Conservation (phyloP, 1,284 basidiomycete genomes). For the Phylloporus sp. region DNA sequence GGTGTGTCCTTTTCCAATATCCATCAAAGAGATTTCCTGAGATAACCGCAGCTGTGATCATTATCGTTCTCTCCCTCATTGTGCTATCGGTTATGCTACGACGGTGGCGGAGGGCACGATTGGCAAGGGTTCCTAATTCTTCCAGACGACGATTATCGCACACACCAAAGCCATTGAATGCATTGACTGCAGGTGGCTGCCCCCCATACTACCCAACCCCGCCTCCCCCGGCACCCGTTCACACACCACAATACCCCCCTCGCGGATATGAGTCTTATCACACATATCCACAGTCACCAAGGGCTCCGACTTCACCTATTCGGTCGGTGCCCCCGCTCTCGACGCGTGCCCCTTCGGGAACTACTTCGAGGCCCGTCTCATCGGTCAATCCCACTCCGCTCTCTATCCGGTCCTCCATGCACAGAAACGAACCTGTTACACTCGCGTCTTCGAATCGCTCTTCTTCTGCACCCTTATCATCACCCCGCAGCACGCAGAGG, state of each 20-base stretch:
- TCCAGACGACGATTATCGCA: neutral
- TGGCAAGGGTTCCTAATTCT: neutral
- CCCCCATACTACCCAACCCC: conserved; percentile 4
- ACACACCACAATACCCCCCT: conserved; percentile 16
- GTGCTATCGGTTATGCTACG: neutral
- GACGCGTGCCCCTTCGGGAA: conserved; percentile 2
- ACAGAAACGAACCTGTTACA: neutral
- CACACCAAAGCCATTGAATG: conserved; percentile 9
- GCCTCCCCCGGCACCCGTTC: conserved; percentile 4
- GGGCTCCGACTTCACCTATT: neutral
- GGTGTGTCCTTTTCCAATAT: conserved; percentile 20
- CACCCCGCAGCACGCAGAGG: conserved; percentile 3
- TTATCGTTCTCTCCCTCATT: neutral
- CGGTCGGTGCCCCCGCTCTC: neutral
- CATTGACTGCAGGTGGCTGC: neutral
- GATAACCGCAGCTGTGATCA: conserved; percentile 2
- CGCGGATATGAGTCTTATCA: conserved; percentile 3
- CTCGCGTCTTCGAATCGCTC: neutral
- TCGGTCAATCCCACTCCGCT: neutral
- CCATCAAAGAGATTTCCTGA: conserved; percentile 11
- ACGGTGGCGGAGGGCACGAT: conserved; percentile 1
- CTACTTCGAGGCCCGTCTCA: conserved; percentile 5
- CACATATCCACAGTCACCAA: conserved; percentile 4
- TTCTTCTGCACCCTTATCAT: neutral
- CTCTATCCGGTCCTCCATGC: conserved; percentile 10